Conservation (phyloP, 768 basidiomycete genomes). For the Auricularia cornea region DNA sequence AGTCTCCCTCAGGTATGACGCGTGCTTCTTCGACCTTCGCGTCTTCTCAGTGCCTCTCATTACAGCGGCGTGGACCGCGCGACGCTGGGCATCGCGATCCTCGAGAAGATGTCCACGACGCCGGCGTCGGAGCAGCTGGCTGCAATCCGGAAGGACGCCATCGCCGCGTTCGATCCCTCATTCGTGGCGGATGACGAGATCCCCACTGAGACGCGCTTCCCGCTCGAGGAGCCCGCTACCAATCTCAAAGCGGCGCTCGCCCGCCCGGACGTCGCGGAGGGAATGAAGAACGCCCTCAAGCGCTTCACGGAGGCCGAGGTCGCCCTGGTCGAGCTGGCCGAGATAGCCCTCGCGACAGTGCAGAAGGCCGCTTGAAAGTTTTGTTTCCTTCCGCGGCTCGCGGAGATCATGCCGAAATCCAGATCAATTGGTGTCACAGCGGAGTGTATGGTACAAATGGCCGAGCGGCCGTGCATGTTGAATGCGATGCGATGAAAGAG, state of each 20-base stretch:
- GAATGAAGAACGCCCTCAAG: conserved; percentile 7
- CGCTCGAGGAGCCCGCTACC: conserved; percentile 8
- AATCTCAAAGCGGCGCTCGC: conserved; percentile 7
- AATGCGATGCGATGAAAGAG: no score
- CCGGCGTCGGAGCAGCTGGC: conserved; percentile 3
- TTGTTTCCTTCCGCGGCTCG: no score
- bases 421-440: no score
- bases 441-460: no score
- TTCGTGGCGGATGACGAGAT: not conserved
- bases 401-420: no score
- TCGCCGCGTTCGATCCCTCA: conserved; percentile 5
- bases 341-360: not conserved
- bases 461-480: no score
- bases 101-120: conserved; percentile 7
- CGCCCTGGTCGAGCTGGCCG: not conserved
- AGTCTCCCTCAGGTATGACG: conserved; percentile 10
- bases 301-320: not conserved
- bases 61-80: conserved; percentile 9
- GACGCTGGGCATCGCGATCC: conserved; percentile 2
- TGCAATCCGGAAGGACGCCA: conserved; percentile 7
- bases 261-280: conserved; percentile 2
- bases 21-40: not conserved
- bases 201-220: conserved; percentile 5
- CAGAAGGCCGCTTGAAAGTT: no score
- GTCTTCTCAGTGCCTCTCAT: not conserved